Evolutionary conservation across 805 yeast species (phyloP).

Genomic region (Metschnikowia cubensis): DNA sequence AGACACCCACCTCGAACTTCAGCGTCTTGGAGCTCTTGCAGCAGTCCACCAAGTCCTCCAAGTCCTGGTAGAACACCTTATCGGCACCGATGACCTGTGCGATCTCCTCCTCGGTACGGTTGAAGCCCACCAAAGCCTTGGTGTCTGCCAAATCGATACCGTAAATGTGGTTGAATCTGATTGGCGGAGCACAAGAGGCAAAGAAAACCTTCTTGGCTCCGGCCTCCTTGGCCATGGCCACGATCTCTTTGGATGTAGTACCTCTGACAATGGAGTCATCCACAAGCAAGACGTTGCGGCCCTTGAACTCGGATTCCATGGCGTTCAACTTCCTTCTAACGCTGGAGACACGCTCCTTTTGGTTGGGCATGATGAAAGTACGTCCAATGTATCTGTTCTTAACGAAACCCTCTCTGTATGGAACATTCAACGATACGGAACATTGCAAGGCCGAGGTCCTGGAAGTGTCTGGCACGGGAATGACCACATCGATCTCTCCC

Average conservation of each 20-base stretch:
- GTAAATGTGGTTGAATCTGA: slow-evolving; percentile 90
- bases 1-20: slow-evolving; percentile 92
- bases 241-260: slow-evolving; percentile 94
- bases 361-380: slow-evolving; percentile 98
- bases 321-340: slow-evolving; percentile 95
- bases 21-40: slow-evolving; percentile 53
- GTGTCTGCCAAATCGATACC: slow-evolving; percentile 98
- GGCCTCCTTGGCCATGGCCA: slow-evolving; percentile 97
- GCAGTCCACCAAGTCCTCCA: slow-evolving; percentile 79
- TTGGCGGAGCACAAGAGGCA: slow-evolving; percentile 98
- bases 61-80: slow-evolving; percentile 79
- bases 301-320: slow-evolving; percentile 88
- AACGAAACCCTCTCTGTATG: slow-evolving; percentile 95
- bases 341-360: slow-evolving; percentile 86
- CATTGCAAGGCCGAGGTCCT: slow-evolving; percentile 92
- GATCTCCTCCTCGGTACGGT: slow-evolving; percentile 70
- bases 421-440: slow-evolving; percentile 73
- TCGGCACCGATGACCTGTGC: slow-evolving; percentile 84
- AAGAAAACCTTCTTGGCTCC: slow-evolving; percentile 94
- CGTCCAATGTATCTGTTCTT: slow-evolving; percentile 96
- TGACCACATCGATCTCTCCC: slow-evolving; percentile 80
- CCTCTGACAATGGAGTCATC: slow-evolving; percentile 98
- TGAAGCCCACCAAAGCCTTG: slow-evolving; percentile 85
- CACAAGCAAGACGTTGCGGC: slow-evolving; percentile 79
- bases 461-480: slow-evolving; percentile 98